Percentiles rank a stretch among this genome's conserved stretches.
phyloP scores from a whole-genome alignment of 805 yeast genomes.

The Ogataea neopini region DNA sequence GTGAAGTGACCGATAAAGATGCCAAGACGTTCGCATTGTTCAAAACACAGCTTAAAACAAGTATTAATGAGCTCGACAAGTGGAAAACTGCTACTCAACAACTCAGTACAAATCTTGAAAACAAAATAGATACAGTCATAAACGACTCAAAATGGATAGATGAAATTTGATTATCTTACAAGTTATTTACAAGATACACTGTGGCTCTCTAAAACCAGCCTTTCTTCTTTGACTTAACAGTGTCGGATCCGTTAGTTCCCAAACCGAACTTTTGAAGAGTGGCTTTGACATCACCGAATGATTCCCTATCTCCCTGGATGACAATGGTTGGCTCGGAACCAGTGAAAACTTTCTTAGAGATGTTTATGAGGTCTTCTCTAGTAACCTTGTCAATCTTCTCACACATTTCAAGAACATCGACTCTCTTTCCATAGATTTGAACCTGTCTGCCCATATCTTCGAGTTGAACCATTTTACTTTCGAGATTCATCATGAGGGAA shows the following conservation, averaged over 20 bases:
- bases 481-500: slow-evolving; percentile 88
- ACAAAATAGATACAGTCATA: slow-evolving; percentile 7
- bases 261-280: slow-evolving; percentile 71
- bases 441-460: slow-evolving; percentile 97
- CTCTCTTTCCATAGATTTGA: slow-evolving; percentile 74
- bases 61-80: slow-evolving; percentile 15
- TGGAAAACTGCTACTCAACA: slow-evolving; percentile 1
- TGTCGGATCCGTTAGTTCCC: slow-evolving; percentile 40
- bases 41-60: slow-evolving; percentile 21
- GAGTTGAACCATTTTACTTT: slow-evolving; percentile 87
- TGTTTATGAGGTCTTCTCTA: slow-evolving; percentile 64
- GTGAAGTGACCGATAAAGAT: slow-evolving; percentile 18
- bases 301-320: slow-evolving; percentile 82
- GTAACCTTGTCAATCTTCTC: slow-evolving; percentile 68
- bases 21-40: slow-evolving; percentile 18
- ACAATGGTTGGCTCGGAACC: slow-evolving; percentile 82
- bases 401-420: slow-evolving; percentile 82
- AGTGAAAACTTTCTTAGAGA: slow-evolving; percentile 74
- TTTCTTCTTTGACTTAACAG: slow-evolving; percentile 16
- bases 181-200: slow-evolving; percentile 7
- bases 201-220: slow-evolving; percentile 21
- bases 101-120: slow-evolving; percentile 6
- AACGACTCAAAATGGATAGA: slow-evolving; percentile 23
- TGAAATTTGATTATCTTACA: slow-evolving; percentile 3
- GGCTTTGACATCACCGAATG: slow-evolving; percentile 79